Conservation (phyloP, 208 protist species). For the Acanthamoeba quina region DNA sequence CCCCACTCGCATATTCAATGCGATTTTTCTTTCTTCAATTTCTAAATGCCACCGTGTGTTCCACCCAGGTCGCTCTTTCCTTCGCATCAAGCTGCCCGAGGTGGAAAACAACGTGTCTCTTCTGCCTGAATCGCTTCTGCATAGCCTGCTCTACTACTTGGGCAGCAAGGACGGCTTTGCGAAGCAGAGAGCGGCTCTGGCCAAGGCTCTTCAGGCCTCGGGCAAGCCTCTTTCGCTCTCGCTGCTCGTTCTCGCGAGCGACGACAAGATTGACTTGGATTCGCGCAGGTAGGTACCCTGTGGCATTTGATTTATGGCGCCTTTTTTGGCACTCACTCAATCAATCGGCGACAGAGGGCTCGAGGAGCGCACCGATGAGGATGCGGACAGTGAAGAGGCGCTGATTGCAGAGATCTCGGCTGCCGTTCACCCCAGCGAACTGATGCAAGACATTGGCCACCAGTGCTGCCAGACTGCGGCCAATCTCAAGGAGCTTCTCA, state of each 20-base stretch:
- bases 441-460: conserved; percentile 82
- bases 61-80: conserved; percentile 33
- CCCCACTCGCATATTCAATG: no score
- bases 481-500: conserved; percentile 77
- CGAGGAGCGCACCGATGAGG: conserved; percentile 15
- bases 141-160: conserved; percentile 57
- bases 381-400: conserved; percentile 14
- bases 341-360: not conserved
- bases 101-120: conserved; percentile 7
- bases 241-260: not conserved
- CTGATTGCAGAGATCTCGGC: conserved; percentile 66
- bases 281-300: not conserved
- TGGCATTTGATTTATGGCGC: not conserved
- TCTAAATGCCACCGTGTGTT: not conserved
- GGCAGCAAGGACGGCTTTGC: conserved; percentile 44
- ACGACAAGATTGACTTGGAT: not conserved
- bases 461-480: conserved; percentile 4
- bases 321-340: not conserved
- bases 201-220: not conserved
- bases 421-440: not conserved
- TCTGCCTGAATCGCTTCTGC: conserved; percentile 3
- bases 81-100: conserved; percentile 47
- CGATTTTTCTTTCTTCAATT: not conserved
- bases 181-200: not conserved
- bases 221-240: conserved; percentile 52